A percentile compares a stretch with the other conserved stretches of the same genome.
Conservation (phyloP, 129 eudicot genomes). For the Chrysanthemum makinoi region DNA sequence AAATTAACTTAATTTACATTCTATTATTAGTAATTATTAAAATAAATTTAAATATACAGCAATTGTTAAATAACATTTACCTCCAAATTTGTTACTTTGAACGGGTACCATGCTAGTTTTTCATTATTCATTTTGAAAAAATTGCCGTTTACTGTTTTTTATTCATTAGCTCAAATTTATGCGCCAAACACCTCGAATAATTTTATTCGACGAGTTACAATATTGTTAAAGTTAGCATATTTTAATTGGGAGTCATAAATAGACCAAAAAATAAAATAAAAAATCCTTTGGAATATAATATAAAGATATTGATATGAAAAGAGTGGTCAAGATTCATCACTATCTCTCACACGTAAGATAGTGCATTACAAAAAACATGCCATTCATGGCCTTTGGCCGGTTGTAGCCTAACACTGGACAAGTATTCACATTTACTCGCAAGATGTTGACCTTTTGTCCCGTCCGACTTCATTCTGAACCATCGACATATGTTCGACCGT, state of each 20-base stretch:
- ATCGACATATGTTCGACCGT: too few species aligned
- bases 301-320: neutral
- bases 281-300: neutral
- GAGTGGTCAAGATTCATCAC: neutral
- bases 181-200: too few species aligned
- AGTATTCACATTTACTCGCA: neutral
- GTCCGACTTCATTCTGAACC: neutral
- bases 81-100: too few species aligned
- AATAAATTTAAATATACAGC: too few species aligned
- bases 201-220: too few species aligned
- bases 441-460: neutral
- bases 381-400: too few species aligned
- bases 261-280: neutral
- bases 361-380: neutral
- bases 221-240: neutral
- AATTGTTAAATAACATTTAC: too few species aligned
- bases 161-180: neutral
- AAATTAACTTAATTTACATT: too few species aligned
- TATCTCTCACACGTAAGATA: neutral
- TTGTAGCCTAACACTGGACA: neutral
- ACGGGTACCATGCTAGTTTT: too few species aligned
- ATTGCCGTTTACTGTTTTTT: neutral
- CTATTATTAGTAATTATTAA: too few species aligned
- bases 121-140: too few species aligned
- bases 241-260: neutral